Conservation (phyloP, 495 filamentous ascomycete genomes). For the Penicilliopsis zonata region DNA sequence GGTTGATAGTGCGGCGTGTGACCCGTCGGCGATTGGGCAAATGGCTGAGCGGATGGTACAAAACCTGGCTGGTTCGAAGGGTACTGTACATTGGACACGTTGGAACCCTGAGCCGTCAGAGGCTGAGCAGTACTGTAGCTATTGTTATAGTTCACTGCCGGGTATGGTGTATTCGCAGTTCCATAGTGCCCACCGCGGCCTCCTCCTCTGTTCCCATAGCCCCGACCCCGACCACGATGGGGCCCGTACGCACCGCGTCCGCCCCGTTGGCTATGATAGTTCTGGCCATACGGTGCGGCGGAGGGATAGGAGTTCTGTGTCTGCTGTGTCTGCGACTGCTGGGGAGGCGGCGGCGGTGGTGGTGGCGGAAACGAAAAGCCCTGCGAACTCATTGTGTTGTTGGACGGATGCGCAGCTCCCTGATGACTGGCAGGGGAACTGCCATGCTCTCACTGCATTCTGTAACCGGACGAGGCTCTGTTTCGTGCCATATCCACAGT, state of each 20-base stretch:
- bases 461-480: slow-evolving; percentile 1
- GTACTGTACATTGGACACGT: slow-evolving; percentile 15
- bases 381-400: slow-evolving; percentile 32
- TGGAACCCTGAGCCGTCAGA: slow-evolving; percentile 10
- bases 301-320: slow-evolving; percentile 17
- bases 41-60: slow-evolving; percentile 11
- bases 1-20: slow-evolving; percentile 16
- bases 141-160: slow-evolving; percentile 19
- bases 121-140: slow-evolving; percentile 20
- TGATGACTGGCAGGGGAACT: slow-evolving; percentile 6
- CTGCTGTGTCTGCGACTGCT: slow-evolving; percentile 13
- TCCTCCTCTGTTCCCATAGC: slow-evolving; percentile 39
- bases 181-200: slow-evolving; percentile 39
- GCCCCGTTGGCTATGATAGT: slow-evolving; percentile 18
- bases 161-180: slow-evolving; percentile 11
- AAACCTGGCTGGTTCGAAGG: slow-evolving; percentile 13
- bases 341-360: slow-evolving; percentile 24
- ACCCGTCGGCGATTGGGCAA: slow-evolving; percentile 13
- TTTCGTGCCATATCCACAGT: neutral
- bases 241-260: slow-evolving; percentile 20
- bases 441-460: slow-evolving; percentile 11
- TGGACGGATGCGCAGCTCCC: neutral
- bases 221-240: slow-evolving; percentile 28
- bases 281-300: slow-evolving; percentile 14
- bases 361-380: slow-evolving; percentile 42